Base-by-base conservation (phyloP, 2,329 filamentous ascomycete species). In the Beauveria brongniartii region DNA sequence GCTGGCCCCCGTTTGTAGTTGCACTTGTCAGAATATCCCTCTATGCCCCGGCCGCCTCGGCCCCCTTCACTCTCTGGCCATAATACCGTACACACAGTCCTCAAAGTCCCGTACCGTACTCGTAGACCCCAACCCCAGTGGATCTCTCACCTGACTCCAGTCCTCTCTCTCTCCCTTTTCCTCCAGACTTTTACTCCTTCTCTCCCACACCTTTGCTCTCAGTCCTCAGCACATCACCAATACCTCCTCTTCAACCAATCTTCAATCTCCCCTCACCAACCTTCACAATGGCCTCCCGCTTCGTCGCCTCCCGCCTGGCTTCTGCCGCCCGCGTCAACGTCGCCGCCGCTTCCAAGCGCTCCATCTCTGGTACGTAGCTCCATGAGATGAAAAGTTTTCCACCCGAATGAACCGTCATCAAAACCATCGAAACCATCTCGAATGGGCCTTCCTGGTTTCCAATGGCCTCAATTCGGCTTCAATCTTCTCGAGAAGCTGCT, bases 211-310 rank as follows among this genome's bases (percentile, higher is more conserved):
- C 63, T 61, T 65, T 67, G 65, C 64, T 58, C 62, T 62, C 64
- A 63, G 65, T 57, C 62, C 63, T 66, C 59, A 59, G 30, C 58
- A 61, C 57, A 61, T 61, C 52, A 53, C 40, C 55, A 62, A 61
- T 61, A 62, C 59, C 62, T 63, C 63, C 60, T 54, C 63, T 62
- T 67, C 68, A 69, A 68, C 67, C 67, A 71, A 69, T 57, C 53
- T 68, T 70, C 71, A 76, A 75, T 77, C 74, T 73, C 72, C 74
- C 73, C 74, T 74, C 72, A 69, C 68, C 70, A 79, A 77, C 80
- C 80, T 79, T 86, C 83, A 84, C 83, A 90, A 92, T 92, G 89
- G 86, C 88, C 78, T 80, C 85, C 77, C 88, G 89, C 80, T 83
- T 91, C 77, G 82, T 90, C 80, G 85, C 88, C 76, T 87, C 87